phyloP scores from a whole-genome alignment of 495 filamentous ascomycete species.

The Aspergillus nidulans region DNA sequence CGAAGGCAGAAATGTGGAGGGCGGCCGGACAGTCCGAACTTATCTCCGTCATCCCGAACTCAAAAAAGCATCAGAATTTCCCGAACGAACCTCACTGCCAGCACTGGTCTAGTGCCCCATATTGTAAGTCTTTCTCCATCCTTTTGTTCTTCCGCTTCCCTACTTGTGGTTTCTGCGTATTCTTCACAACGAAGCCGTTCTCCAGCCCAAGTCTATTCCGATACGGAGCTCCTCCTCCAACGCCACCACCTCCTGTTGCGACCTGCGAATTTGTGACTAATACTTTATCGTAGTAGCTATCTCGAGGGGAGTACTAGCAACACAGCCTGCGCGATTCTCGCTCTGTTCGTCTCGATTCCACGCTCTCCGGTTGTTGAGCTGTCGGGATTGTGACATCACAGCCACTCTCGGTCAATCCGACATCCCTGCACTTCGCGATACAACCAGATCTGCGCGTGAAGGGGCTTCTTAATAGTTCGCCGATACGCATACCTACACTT shows the following conservation, averaged over 20 bases:
- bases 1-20: conserved; percentile 10
- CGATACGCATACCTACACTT: background rate
- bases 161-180: background rate
- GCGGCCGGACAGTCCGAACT: conserved; percentile 29
- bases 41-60: conserved; percentile 43
- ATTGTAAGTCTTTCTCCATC: conserved; percentile 2
- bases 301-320: background rate
- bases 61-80: conserved; percentile 37
- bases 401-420: background rate
- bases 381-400: background rate
- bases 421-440: background rate
- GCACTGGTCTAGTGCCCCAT: background rate
- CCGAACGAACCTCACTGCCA: conserved; percentile 14
- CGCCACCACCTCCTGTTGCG: conserved; percentile 19
- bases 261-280: conserved; percentile 1
- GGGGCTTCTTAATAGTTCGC: background rate
- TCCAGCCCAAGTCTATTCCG: background rate
- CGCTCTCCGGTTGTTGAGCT: background rate
- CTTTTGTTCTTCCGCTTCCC: background rate
- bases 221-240: conserved; percentile 3
- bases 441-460: background rate
- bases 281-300: background rate
- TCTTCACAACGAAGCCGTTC: background rate
- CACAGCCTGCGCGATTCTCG: background rate
- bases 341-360: background rate